Evolutionary conservation across 176 grass and related monocot genomes (phyloP).

Genomic region (Bothriochloa decipiens): DNA sequence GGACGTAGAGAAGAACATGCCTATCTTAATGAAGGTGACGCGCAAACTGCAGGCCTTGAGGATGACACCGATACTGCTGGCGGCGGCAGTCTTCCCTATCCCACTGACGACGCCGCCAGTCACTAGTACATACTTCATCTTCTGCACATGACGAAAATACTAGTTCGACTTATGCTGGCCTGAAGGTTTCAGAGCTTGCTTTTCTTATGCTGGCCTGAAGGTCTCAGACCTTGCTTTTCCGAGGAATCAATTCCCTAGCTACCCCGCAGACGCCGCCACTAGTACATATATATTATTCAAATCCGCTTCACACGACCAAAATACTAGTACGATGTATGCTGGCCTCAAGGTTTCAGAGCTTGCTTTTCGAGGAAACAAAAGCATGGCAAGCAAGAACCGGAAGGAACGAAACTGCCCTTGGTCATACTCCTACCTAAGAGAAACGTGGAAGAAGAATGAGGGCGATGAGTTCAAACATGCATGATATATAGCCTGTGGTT

Average conservation of each 20-base stretch:
- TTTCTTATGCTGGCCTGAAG: neutral
- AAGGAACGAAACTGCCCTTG: neutral
- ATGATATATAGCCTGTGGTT: no score
- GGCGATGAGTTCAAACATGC: neutral
- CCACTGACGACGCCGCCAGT: constrained; percentile 18
- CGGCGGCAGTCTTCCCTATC: constrained; percentile 51
- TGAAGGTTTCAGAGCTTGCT: neutral
- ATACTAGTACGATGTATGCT: neutral
- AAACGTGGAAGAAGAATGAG: neutral
- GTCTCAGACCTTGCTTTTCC: neutral
- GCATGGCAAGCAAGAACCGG: neutral
- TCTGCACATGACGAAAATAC: neutral
- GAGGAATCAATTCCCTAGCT: constrained; percentile 28
- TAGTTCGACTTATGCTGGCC: neutral
- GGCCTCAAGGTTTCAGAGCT: neutral
- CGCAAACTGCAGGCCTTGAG: constrained; percentile 54
- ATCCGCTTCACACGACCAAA: neutral
- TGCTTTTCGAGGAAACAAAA: neutral
- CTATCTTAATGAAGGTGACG: constrained; percentile 49
- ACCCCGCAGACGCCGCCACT: constrained; percentile 18
- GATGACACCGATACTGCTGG: constrained; percentile 54
- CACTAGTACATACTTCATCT: neutral
- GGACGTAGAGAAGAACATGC: neutral
- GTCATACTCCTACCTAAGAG: neutral
- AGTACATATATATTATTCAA: neutral